phyloP scores from a whole-genome alignment of 768 basidiomycete species.

The Lactifluus piperatus region DNA sequence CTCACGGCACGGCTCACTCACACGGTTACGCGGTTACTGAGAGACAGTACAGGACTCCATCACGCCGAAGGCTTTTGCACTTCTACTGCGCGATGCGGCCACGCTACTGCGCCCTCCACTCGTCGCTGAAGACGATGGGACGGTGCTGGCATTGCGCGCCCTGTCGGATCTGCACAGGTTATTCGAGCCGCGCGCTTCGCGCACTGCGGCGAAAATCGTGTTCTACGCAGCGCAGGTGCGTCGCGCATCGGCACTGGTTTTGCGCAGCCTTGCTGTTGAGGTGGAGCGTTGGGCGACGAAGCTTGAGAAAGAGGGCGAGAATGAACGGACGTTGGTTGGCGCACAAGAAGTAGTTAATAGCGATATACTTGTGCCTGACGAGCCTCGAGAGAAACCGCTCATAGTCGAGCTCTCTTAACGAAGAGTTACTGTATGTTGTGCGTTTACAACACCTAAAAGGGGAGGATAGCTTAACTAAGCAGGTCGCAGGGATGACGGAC shows the following conservation, averaged over 20 bases:
- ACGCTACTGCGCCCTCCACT: slow-evolving; percentile 41
- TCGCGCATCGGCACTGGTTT: not conserved
- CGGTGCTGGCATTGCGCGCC: slow-evolving; percentile 35
- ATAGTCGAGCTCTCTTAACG: slow-evolving; percentile 1
- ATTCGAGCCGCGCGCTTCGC: slow-evolving; percentile 27
- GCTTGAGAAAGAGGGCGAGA: not conserved
- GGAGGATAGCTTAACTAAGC: no score
- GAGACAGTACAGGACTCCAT: slow-evolving; percentile 22
- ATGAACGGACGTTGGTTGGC: not conserved
- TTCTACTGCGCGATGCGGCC: slow-evolving; percentile 50
- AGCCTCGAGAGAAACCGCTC: not conserved
- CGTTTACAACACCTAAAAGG: no score
- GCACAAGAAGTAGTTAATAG: not conserved
- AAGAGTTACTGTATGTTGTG: not conserved
- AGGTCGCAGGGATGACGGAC: not conserved
- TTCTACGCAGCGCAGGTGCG: slow-evolving; percentile 60
- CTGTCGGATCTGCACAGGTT: slow-evolving; percentile 47
- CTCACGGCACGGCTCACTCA: not conserved
- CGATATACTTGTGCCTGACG: not conserved
- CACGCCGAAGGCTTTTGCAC: slow-evolving; percentile 35
- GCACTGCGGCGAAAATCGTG: slow-evolving; percentile 49
- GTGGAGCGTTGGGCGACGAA: slow-evolving; percentile 10
- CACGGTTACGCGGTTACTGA: not conserved
- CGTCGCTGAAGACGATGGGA: slow-evolving; percentile 27
- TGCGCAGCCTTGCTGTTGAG: not conserved